Percentiles rank a stretch among this genome's conserved stretches.
Conservation (phyloP, 2,329 filamentous ascomycete species). For the Cladosporium sp. region DNA sequence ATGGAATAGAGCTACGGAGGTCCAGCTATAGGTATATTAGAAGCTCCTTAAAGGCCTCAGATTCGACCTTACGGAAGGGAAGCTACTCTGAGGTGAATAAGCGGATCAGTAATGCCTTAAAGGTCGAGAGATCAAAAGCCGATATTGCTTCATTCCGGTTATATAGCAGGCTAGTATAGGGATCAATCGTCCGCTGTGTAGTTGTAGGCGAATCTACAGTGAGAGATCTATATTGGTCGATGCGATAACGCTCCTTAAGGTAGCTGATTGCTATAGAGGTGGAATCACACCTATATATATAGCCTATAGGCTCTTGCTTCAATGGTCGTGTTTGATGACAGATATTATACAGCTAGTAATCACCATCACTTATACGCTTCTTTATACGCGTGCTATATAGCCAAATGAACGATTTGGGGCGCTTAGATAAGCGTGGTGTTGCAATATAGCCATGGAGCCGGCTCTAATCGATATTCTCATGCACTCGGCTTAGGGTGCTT, state of each 20-base stretch:
- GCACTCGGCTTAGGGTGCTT: background rate
- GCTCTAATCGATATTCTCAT: background rate
- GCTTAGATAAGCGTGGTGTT: background rate
- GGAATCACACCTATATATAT: background rate
- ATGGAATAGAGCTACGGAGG: background rate
- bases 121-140: background rate
- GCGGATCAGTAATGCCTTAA: background rate
- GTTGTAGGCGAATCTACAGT: background rate
- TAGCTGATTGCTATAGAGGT: background rate
- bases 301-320: background rate
- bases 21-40: background rate
- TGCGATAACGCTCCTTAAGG: background rate
- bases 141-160: background rate
- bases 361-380: background rate
- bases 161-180: background rate
- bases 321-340: background rate
- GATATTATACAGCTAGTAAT: background rate
- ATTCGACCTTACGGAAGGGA: background rate
- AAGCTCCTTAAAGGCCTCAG: background rate
- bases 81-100: background rate
- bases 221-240: background rate
- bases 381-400: background rate
- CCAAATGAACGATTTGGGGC: background rate
- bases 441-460: background rate
- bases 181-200: background rate